Evolutionary conservation across 140 eudicot species (phyloP).

Genomic region (Ambrosia hybrid): DNA sequence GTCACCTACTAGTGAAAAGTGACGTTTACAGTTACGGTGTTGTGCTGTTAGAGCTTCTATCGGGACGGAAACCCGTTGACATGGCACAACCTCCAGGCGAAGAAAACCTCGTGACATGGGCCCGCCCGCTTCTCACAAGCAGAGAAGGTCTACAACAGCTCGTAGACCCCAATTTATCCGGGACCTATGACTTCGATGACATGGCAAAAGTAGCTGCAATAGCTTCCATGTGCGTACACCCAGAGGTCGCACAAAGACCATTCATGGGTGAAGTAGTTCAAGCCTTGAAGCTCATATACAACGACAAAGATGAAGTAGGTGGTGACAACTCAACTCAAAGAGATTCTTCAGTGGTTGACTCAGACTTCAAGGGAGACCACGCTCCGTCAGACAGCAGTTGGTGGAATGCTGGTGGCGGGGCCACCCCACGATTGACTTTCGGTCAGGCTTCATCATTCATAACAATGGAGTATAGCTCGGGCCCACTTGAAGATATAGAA

Average conservation of each 20-base stretch:
- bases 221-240: slow-evolving; percentile 95
- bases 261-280: slow-evolving; percentile 99
- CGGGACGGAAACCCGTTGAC: slow-evolving; percentile 91
- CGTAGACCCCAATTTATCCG: slow-evolving; percentile 69
- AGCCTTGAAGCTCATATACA: slow-evolving; percentile 85
- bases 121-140: slow-evolving; percentile 79
- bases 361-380: slow-evolving; percentile 70
- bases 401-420: slow-evolving; percentile 81
- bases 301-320: slow-evolving; percentile 67
- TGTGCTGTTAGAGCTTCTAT: slow-evolving; percentile 81
- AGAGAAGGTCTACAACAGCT: slow-evolving; percentile 78
- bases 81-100: slow-evolving; percentile 94
- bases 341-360: slow-evolving; percentile 65
- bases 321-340: slow-evolving; percentile 66
- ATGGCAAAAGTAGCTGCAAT: slow-evolving; percentile 95
- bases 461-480: slow-evolving; percentile 93
- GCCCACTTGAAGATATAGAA: slow-evolving; percentile 72
- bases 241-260: slow-evolving; percentile 94
- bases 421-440: slow-evolving; percentile 52
- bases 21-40: slow-evolving; percentile 97
- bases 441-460: slow-evolving; percentile 76
- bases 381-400: slow-evolving; percentile 84
- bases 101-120: slow-evolving; percentile 96
- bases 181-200: slow-evolving; percentile 66
- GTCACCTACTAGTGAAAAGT: slow-evolving; percentile 92